phyloP scores from a whole-genome alignment of 1,284 basidiomycete species.

The Ganoderma boninense region DNA sequence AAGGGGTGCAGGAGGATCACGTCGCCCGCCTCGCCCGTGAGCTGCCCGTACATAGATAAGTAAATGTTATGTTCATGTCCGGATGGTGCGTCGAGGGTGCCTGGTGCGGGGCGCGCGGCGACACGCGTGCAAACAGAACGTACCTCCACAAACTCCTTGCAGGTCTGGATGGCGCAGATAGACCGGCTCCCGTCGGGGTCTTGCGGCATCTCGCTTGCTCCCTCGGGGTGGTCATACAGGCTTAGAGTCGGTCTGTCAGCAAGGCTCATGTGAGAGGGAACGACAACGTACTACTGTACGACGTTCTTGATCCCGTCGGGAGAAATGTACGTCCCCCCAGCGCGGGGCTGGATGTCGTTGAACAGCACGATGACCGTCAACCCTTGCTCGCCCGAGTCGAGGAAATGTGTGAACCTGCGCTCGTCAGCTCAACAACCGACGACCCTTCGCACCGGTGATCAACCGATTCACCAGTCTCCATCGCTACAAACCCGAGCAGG shows the following conservation, averaged over 20 bases:
- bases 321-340: slow-evolving; percentile 46
- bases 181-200: slow-evolving; percentile 41
- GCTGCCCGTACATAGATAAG: slow-evolving; percentile 22
- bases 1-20: slow-evolving; percentile 50
- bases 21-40: slow-evolving; percentile 47
- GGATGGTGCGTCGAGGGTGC: not conserved
- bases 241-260: slow-evolving; percentile 19
- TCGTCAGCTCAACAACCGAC: not conserved
- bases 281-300: slow-evolving; percentile 38
- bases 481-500: slow-evolving; percentile 30
- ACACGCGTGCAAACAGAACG: not conserved
- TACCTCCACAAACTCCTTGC: slow-evolving; percentile 43
- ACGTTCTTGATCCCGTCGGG: slow-evolving; percentile 47
- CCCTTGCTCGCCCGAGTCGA: slow-evolving; percentile 49
- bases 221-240: slow-evolving; percentile 42
- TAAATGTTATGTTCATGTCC: not conserved
- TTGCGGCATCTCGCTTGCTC: slow-evolving; percentile 33
- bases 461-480: slow-evolving; percentile 40
- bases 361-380: slow-evolving; percentile 46
- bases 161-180: slow-evolving; percentile 38
- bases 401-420: slow-evolving; percentile 44
- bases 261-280: not conserved
- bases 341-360: slow-evolving; percentile 44
- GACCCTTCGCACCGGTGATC: too few species aligned
- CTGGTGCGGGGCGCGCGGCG: not conserved